Percentiles rank a stretch among this genome's conserved stretches.
Evolutionary conservation across 2,329 filamentous ascomycete species (phyloP).

Genomic region (Calonectria henricotiae): DNA sequence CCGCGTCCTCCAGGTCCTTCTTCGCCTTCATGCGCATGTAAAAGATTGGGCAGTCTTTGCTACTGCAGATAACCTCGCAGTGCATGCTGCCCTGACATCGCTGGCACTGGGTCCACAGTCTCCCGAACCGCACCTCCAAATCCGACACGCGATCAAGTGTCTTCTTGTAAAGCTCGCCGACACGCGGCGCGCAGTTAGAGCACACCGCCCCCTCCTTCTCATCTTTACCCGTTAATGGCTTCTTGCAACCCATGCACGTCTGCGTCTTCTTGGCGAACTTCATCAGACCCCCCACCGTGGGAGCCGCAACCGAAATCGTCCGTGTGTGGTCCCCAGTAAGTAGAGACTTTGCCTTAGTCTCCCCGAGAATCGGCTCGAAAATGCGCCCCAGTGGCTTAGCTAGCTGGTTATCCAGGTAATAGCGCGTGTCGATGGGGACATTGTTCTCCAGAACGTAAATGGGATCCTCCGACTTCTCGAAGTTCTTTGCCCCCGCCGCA

Average conservation of each 20-base stretch:
- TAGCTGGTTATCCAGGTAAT: constrained; percentile 98
- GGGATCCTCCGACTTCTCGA: constrained; percentile 96
- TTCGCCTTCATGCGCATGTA: constrained; percentile 99
- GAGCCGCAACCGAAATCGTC: constrained; percentile 93
- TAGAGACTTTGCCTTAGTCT: constrained; percentile 89
- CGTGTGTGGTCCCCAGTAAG: constrained; percentile 95
- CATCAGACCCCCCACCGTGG: constrained; percentile 94
- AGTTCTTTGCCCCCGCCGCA: constrained; percentile 90
- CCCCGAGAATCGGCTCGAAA: constrained; percentile 97
- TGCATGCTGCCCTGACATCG: constrained; percentile 98
- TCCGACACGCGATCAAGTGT: constrained; percentile 91
- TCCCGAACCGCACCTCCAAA: constrained; percentile 91
- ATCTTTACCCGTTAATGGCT: constrained; percentile 85
- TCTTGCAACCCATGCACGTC: constrained; percentile 99
- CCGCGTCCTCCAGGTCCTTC: constrained; percentile 97
- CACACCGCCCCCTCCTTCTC: constrained; percentile 92
- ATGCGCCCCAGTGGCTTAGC: constrained; percentile 95
- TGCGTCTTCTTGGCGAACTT: constrained; percentile 98
- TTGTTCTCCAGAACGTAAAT: constrained; percentile 98
- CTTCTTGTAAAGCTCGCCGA: constrained; percentile 95
- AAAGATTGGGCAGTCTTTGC: constrained; percentile 97
- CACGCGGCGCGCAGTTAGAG: constrained; percentile 84
- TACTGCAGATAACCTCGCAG: constrained; percentile 97
- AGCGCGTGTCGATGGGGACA: constrained; percentile 96
- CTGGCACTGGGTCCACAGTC: constrained; percentile 98